Base-by-base conservation (phyloP, 2,329 filamentous ascomycete genomes). In the Beauveria scarabaeidicola region DNA sequence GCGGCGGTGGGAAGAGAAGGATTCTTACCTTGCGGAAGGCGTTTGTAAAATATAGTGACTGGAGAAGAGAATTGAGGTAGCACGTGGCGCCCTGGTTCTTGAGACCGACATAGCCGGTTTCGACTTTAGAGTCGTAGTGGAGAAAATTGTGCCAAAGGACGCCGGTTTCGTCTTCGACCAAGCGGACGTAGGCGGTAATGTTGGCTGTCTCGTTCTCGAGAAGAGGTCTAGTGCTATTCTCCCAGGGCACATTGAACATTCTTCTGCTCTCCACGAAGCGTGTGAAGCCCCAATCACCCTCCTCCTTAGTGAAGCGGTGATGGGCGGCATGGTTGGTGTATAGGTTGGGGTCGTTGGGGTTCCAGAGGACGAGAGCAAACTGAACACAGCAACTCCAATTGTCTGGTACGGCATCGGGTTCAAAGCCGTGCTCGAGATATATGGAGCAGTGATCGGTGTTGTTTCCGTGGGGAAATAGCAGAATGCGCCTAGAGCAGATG, bases 251-350 rank as follows among this genome's bases (percentile, higher is more conserved):
- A 62, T 87, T 87, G 70, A 97, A 96, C 72, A 97, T 87, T 68
- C 86, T 88, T 58, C 91, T 83, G 53, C 96, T 81, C 72, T 97
- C 94, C 13, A 91, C 86, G 70, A 97, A 99, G 59, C 93, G 81
- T n/a, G 94, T 99, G 72, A 99, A 99, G 1, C 94, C 94, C 94
- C 94, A 99, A 69, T 99, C 94, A 25, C 91, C 91, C 73, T 99
- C 94, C 47, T 97, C 94, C 64, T 89, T 90, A 4, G 91, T 97
- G 73, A 97, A 99, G 61, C 94, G 88, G 71, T 99, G 94, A 66
- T 92, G 91, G n/a, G 94, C 94, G 47, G 79, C 82, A 77, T 91
- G 86, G 67, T 96, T 89, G 54, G 81, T 81, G 72, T 88, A 91
- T 66, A 97, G 82, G 63, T 85, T 86, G n/a, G 94, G 93, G 67